These are phyloP conservation scores for Plasmodium gaboni DNA, from an alignment of 169 alveolate genomes.

Conservation along the genomic window DNA sequence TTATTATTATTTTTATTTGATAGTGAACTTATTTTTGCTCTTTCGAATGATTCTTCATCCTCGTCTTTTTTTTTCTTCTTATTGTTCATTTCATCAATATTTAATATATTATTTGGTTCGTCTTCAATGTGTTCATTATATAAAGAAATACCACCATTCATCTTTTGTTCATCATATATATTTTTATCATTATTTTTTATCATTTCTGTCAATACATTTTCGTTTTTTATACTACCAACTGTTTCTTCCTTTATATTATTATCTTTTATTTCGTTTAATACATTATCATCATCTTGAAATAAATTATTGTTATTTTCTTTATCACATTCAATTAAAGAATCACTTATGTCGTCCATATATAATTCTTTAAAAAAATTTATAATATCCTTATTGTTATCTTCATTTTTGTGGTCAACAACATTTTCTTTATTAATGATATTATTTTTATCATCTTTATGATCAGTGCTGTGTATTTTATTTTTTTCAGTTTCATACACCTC, in stretches of 20 bases:
- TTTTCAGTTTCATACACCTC: neutral
- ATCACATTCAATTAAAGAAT: neutral
- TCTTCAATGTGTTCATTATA: neutral
- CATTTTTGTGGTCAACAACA: too few species aligned
- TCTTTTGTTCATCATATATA: neutral
- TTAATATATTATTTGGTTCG: neutral
- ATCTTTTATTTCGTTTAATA: neutral
- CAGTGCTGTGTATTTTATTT: too few species aligned
- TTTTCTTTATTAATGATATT: neutral
- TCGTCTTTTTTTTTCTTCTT: too few species aligned
- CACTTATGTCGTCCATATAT: slow-evolving; percentile 16
- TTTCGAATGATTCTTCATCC: neutral
- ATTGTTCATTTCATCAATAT: neutral
- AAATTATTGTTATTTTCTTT: neutral
- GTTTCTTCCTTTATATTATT: neutral
- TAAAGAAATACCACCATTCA: neutral
- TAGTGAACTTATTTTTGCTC: neutral
- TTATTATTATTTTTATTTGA: neutral
- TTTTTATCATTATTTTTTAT: neutral
- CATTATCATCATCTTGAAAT: neutral
- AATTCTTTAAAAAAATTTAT: slow-evolving; percentile 38
- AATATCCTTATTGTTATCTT: slow-evolving; percentile 23
- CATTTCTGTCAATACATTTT: too few species aligned
- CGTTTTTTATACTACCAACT: neutral
- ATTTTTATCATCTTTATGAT: neutral